Evolutionary conservation across 2,329 filamentous ascomycete species (phyloP).

Genomic region (Zalaria obscura): DNA sequence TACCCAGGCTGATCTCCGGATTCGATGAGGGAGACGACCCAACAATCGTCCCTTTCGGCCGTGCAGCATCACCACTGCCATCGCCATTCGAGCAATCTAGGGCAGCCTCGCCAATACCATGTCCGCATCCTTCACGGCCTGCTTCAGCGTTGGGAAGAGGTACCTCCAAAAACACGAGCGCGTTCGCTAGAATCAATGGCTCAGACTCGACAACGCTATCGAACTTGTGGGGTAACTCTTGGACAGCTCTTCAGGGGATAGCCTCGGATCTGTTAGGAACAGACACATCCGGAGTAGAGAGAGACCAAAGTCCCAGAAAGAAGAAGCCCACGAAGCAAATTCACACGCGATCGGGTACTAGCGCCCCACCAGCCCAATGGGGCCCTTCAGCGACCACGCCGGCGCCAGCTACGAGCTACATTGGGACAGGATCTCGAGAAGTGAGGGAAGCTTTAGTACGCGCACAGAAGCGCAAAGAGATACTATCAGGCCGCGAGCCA

Average conservation of each 20-base stretch:
- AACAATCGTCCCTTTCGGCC: constrained; percentile 16
- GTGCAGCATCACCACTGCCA: constrained; percentile 17
- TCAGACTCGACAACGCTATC: constrained; percentile 17
- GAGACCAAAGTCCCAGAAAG: constrained; percentile 1
- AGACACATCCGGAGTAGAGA: constrained; percentile 11
- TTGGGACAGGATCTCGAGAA: constrained; percentile 31
- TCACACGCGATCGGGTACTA: constrained; percentile 19
- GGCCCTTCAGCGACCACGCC: constrained; percentile 24
- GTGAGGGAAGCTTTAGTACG: constrained; percentile 31
- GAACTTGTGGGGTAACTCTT: constrained; percentile 33
- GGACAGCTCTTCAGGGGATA: constrained; percentile 33
- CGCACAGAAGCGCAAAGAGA: constrained; percentile 34
- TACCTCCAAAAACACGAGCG: not conserved
- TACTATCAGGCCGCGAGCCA: constrained; percentile 22
- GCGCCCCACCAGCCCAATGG: constrained; percentile 31
- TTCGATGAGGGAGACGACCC: constrained; percentile 30
- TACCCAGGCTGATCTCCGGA: constrained; percentile 31
- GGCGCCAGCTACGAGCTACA: constrained; percentile 18
- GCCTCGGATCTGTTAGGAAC: constrained; percentile 33
- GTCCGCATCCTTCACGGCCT: constrained; percentile 2
- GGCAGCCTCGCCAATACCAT: constrained; percentile 24
- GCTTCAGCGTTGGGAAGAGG: constrained; percentile 4
- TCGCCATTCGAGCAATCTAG: constrained; percentile 19
- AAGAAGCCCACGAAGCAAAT: constrained; percentile 2
- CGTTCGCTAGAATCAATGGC: constrained; percentile 1